These are phyloP conservation scores for Apocynum venetum DNA, from an alignment of 257 asterid species.

Conservation along the genomic window DNA sequence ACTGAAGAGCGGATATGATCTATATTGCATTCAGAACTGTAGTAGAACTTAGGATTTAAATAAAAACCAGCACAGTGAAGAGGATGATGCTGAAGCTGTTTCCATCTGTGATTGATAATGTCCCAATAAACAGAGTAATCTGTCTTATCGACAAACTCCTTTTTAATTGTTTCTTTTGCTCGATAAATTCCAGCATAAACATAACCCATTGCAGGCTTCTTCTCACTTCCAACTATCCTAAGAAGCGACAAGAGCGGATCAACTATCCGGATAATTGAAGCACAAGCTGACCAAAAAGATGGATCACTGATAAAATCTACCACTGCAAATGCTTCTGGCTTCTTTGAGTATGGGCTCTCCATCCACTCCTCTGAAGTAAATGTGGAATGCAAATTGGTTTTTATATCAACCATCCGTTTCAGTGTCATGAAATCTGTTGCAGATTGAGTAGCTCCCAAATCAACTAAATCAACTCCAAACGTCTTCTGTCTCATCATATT, in stretches of 20 bases:
- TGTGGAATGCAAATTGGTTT: conserved; percentile 75
- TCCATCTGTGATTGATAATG: conserved; percentile 90
- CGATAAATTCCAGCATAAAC: conserved; percentile 81
- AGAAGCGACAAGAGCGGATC: conserved; percentile 71
- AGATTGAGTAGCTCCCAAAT: conserved; percentile 52
- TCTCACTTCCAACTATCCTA: conserved; percentile 71
- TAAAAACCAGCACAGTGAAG: conserved; percentile 92
- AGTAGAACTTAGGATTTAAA: conserved; percentile 85
- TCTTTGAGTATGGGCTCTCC: conserved; percentile 70
- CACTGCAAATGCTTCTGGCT: conserved; percentile 50
- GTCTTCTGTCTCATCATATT: conserved; percentile 83
- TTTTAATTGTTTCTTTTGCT: conserved; percentile 84
- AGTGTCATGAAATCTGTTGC: conserved; percentile 69
- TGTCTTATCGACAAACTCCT: conserved; percentile 55
- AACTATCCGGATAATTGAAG: conserved; percentile 38
- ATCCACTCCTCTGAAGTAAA: conserved; percentile 90
- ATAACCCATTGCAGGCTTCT: conserved; percentile 79
- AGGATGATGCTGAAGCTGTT: conserved; percentile 70
- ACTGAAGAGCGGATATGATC: conserved; percentile 69
- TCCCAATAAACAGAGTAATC: conserved; percentile 71
- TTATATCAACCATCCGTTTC: conserved; percentile 63
- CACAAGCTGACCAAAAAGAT: conserved; percentile 75
- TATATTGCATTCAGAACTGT: conserved; percentile 72
- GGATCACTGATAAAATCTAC: conserved; percentile 45
- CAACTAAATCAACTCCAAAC: conserved; percentile 76